Conservation (phyloP, 352 stramenopile genomes). For the Pythium coloratum region DNA sequence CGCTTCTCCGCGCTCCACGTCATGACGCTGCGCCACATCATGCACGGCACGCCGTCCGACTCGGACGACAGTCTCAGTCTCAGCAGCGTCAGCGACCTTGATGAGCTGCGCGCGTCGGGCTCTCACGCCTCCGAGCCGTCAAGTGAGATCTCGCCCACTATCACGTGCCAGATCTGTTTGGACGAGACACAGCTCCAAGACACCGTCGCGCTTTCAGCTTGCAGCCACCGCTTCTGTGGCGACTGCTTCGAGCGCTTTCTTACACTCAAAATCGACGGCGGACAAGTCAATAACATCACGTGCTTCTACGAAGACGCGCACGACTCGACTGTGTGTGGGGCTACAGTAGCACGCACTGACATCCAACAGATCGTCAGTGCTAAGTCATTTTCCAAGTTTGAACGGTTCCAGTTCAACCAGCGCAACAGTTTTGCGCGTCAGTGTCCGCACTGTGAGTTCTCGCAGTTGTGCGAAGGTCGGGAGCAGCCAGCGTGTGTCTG, state of each 20-base stretch:
- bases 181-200: slow-evolving; percentile 20
- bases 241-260: slow-evolving; percentile 22
- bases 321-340: slow-evolving; percentile 7
- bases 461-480: slow-evolving; percentile 10
- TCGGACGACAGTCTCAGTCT: slow-evolving; percentile 11
- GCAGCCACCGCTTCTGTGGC: slow-evolving; percentile 27
- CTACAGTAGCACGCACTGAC: not conserved
- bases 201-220: slow-evolving; percentile 14
- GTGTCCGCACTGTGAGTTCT: slow-evolving; percentile 16
- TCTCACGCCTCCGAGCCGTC: not conserved
- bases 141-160: not conserved
- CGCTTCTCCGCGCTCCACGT: slow-evolving; percentile 10
- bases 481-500: slow-evolving; percentile 13
- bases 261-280: slow-evolving; percentile 14
- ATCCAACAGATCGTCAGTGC: slow-evolving; percentile 5
- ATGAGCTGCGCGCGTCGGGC: not conserved
- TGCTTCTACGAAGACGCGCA: slow-evolving; percentile 13
- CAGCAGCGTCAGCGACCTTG: slow-evolving; percentile 7
- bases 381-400: slow-evolving; percentile 12
- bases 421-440: slow-evolving; percentile 7
- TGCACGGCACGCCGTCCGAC: slow-evolving; percentile 6
- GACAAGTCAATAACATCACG: slow-evolving; percentile 9
- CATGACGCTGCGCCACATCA: slow-evolving; percentile 16
- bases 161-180: slow-evolving; percentile 28
- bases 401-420: slow-evolving; percentile 15